A percentile compares a stretch with the other conserved stretches of the same genome.
Conservation (phyloP, 2,329 filamentous ascomycete genomes). For the Colletotrichum karsti region DNA sequence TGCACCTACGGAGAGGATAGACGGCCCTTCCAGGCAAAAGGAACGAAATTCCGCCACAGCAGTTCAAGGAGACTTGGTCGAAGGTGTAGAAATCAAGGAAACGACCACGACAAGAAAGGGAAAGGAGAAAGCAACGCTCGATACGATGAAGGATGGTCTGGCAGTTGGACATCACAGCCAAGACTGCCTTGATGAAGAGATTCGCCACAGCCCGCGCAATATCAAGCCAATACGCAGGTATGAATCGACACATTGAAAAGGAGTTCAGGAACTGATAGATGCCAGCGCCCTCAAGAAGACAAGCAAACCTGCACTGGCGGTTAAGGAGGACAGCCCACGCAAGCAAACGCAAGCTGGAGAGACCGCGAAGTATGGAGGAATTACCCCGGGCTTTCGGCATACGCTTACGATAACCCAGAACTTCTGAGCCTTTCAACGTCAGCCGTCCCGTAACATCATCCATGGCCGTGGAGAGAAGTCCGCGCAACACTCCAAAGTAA, state of each 20-base stretch:
- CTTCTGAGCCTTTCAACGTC: not conserved
- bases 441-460: not conserved
- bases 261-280: not conserved
- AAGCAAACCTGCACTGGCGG: not conserved
- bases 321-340: not conserved
- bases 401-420: not conserved
- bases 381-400: too few relatives aligned
- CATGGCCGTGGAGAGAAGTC: not conserved
- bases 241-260: not conserved
- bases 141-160: not conserved
- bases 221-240: slow-evolving; percentile 10
- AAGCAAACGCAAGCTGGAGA: not conserved
- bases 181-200: not conserved
- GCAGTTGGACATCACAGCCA: not conserved
- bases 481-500: not conserved
- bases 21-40: not conserved
- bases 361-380: too few relatives aligned
- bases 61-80: not conserved
- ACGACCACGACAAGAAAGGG: not conserved
- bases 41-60: not conserved
- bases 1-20: not conserved
- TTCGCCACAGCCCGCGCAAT: not conserved
- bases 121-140: not conserved
- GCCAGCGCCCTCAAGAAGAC: slow-evolving; percentile 10
- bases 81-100: not conserved